phyloP scores from a whole-genome alignment of 371 early-diverging fungal species.

The Blakeslea trispora region DNA sequence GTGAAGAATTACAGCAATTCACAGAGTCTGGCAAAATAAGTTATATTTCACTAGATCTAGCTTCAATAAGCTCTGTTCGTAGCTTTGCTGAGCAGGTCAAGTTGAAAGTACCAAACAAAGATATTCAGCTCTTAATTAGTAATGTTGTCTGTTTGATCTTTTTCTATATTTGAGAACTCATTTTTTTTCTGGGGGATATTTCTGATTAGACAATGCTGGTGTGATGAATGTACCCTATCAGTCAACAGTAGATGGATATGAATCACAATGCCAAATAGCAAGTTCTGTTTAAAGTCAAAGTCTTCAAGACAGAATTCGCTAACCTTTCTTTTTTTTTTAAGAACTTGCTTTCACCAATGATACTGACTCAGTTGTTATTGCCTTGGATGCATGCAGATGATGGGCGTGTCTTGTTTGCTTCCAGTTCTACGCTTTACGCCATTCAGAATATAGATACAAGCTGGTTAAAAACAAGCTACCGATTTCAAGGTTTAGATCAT shows the following conservation, averaged over 20 bases:
- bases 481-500: constrained; percentile 33
- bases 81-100: constrained; percentile 23
- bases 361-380: constrained; percentile 29
- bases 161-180: neutral
- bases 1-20: neutral
- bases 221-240: constrained; percentile 72
- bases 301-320: too few species aligned
- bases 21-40: constrained; percentile 14
- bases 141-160: constrained; percentile 4
- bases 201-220: constrained; percentile 65
- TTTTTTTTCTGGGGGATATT: too few species aligned
- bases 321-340: neutral
- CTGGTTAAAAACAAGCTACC: constrained; percentile 17
- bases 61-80: constrained; percentile 29
- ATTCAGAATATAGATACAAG: constrained; percentile 21
- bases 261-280: constrained; percentile 66
- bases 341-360: constrained; percentile 44
- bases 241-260: constrained; percentile 66
- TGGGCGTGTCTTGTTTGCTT: constrained; percentile 41
- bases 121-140: constrained; percentile 41
- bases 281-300: too few species aligned
- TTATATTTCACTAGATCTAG: constrained; percentile 22
- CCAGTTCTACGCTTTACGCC: constrained; percentile 45
- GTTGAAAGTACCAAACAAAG: constrained; percentile 12
- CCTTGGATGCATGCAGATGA: constrained; percentile 29